Conservation (phyloP, 2,329 filamentous ascomycete species). For the Corynespora cassiicola region DNA sequence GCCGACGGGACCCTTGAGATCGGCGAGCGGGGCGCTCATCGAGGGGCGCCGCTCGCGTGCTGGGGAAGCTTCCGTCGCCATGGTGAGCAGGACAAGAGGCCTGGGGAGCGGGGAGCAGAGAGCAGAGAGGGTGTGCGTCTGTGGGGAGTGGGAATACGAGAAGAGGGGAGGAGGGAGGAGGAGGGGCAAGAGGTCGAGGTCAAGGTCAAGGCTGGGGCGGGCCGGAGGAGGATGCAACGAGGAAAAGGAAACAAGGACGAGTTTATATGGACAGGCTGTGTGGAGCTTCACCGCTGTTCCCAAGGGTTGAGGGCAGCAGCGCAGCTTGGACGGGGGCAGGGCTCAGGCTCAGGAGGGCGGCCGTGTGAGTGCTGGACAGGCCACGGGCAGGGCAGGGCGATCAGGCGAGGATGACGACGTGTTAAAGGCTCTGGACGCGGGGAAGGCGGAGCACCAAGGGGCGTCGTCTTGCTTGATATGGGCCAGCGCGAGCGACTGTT, state of each 20-base stretch:
- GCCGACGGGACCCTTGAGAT: constrained; percentile 85
- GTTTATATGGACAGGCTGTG: too few relatives aligned
- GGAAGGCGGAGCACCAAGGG: constrained; percentile 15
- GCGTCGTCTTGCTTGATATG: constrained; percentile 16
- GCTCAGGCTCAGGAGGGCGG: too few relatives aligned
- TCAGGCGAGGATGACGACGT: constrained; percentile 15
- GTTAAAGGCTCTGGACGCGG: constrained; percentile 9
- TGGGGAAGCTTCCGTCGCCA: constrained; percentile 38
- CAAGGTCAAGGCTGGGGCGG: constrained; percentile 1
- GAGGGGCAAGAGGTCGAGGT: not conserved
- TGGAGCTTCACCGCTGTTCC: too few relatives aligned
- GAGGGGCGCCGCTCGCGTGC: constrained; percentile 81
- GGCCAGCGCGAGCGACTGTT: constrained; percentile 25
- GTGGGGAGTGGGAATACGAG: constrained; percentile 2
- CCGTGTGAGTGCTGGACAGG: too few relatives aligned
- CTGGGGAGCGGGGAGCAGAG: constrained; percentile 1
- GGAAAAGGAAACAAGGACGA: too few relatives aligned
- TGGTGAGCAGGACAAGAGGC: too few relatives aligned
- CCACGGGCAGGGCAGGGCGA: constrained; percentile 9
- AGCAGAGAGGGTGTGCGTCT: constrained; percentile 10
- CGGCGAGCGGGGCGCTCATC: constrained; percentile 80
- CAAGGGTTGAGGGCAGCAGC: too few relatives aligned
- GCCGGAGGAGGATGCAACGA: too few relatives aligned
- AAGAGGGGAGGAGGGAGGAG: constrained; percentile 1
- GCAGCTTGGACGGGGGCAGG: too few relatives aligned